Conservation (phyloP, 2,329 filamentous ascomycete species). For the Hymenoscyphus occultus region DNA sequence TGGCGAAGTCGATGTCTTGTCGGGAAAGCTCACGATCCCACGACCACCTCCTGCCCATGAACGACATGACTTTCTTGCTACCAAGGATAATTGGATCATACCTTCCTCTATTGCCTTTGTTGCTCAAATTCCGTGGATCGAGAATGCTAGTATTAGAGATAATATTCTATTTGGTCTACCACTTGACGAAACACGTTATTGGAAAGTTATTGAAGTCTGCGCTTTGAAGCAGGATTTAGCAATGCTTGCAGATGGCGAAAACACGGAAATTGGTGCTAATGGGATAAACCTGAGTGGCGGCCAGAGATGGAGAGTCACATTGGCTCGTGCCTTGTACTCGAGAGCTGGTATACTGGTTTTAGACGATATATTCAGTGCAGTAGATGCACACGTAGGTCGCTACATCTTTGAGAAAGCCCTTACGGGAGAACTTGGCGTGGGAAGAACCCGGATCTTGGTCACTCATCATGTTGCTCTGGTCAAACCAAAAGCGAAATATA, state of each 20-base stretch:
- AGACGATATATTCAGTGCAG: constrained; percentile 79
- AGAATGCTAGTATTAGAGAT: constrained; percentile 74
- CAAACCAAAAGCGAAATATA: constrained; percentile 67
- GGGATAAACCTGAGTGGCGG: constrained; percentile 83
- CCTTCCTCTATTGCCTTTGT: constrained; percentile 70
- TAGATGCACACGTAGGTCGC: constrained; percentile 77
- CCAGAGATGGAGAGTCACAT: constrained; percentile 77
- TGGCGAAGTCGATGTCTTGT: constrained; percentile 69
- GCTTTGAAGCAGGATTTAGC: constrained; percentile 73
- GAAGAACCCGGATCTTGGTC: constrained; percentile 72
- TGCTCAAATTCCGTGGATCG: constrained; percentile 77
- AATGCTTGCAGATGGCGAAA: constrained; percentile 72
- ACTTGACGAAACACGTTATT: constrained; percentile 65
- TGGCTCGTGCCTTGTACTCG: constrained; percentile 78
- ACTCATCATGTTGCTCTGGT: constrained; percentile 77
- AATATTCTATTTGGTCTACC: constrained; percentile 79
- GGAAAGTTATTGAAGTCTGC: constrained; percentile 67
- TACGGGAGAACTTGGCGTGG: constrained; percentile 64
- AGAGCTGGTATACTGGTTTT: constrained; percentile 72
- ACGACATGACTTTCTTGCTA: constrained; percentile 61
- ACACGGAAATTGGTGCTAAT: constrained; percentile 79
- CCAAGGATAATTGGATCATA: constrained; percentile 62
- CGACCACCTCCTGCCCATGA: constrained; percentile 48
- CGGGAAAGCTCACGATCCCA: constrained; percentile 58
- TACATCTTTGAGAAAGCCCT: constrained; percentile 77